Conservation (phyloP, 208 protist species). For the Acanthamoeba comandoni region DNA sequence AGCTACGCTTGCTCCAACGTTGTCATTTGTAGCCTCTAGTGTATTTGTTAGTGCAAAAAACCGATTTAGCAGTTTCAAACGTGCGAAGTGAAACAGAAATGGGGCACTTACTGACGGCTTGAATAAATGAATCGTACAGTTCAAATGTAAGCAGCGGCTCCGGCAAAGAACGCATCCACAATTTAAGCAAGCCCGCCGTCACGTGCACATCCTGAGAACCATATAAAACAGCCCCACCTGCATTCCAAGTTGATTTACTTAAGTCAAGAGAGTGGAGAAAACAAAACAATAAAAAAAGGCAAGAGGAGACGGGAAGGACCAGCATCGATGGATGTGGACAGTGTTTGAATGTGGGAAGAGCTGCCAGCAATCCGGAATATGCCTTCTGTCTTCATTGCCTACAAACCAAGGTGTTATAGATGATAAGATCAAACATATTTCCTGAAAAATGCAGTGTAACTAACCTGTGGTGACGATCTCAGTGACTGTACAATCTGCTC, state of each 20-base stretch:
- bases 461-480: too few relatives aligned
- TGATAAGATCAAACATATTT: too few relatives aligned
- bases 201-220: conserved; percentile 71
- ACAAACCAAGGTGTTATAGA: too few relatives aligned
- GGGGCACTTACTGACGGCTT: conserved; percentile 12
- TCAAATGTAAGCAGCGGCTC: conserved; percentile 80
- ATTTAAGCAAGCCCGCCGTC: conserved; percentile 77
- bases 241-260: not conserved
- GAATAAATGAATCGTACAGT: conserved; percentile 77
- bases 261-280: not conserved
- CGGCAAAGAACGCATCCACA: conserved; percentile 80
- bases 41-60: too few relatives aligned
- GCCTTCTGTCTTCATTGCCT: not conserved
- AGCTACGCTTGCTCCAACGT: too few relatives aligned
- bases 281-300: not conserved
- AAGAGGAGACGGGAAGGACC: not conserved
- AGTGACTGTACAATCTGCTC: too few relatives aligned
- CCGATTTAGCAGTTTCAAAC: too few relatives aligned
- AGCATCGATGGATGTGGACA: not conserved
- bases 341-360: not conserved
- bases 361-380: not conserved
- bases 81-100: not conserved
- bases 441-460: too few relatives aligned
- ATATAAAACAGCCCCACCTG: not conserved
- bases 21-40: too few relatives aligned